Conservation (phyloP, 805 yeast species). For the Myxozyma neotropica region DNA sequence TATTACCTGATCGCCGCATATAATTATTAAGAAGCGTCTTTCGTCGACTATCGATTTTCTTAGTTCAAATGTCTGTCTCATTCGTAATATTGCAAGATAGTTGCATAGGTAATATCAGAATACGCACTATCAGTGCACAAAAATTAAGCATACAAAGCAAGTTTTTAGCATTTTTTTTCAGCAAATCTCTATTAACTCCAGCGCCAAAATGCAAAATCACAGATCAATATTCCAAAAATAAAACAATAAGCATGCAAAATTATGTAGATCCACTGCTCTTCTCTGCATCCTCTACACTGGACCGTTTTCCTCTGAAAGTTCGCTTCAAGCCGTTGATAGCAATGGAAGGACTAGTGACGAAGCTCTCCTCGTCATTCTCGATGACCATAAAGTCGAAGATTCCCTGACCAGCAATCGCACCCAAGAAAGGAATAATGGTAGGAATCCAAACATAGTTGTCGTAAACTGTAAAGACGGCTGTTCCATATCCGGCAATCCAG, state of each 20-base stretch:
- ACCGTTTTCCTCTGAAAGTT: not conserved
- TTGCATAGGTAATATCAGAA: too few relatives aligned
- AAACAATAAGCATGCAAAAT: not conserved
- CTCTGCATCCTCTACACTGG: not conserved
- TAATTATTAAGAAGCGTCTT: too few relatives aligned
- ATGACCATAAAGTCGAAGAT: constrained; percentile 54
- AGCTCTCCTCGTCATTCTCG: constrained; percentile 31
- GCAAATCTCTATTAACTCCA: too few relatives aligned
- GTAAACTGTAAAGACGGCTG: constrained; percentile 42
- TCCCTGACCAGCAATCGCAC: constrained; percentile 53
- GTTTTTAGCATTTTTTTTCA: too few relatives aligned
- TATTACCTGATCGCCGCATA: too few relatives aligned
- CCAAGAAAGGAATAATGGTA: constrained; percentile 53
- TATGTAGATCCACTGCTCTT: not conserved
- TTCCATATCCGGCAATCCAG: constrained; percentile 52
- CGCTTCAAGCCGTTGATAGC: constrained; percentile 4
- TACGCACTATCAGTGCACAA: too few relatives aligned
- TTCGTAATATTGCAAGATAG: too few relatives aligned
- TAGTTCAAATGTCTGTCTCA: too few relatives aligned
- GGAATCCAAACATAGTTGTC: constrained; percentile 59
- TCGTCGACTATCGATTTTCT: too few relatives aligned
- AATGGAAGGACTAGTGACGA: constrained; percentile 25
- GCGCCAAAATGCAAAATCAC: not conserved
- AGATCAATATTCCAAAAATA: not conserved
- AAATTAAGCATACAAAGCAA: too few relatives aligned